phyloP scores from a whole-genome alignment of 768 basidiomycete genomes.

The Lactifluus pinguis region DNA sequence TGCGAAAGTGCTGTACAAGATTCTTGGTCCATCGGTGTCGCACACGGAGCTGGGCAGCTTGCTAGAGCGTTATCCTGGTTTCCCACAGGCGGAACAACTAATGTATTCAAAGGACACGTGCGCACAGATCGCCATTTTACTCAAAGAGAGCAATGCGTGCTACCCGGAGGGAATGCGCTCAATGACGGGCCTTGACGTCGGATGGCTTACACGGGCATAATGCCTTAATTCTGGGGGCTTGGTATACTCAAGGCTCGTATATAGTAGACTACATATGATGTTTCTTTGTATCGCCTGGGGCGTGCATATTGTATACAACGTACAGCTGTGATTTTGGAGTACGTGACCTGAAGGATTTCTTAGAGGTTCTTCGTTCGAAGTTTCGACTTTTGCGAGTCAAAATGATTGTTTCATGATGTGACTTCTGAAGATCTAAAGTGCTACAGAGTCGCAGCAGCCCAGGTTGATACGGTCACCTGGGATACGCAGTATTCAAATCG shows the following conservation, averaged over 20 bases:
- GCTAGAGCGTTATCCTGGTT: constrained; percentile 65
- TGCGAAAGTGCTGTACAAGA: constrained; percentile 82
- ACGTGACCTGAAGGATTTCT: too few species aligned
- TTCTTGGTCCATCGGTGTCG: constrained; percentile 52
- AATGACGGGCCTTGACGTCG: constrained; percentile 78
- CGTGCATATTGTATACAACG: neutral
- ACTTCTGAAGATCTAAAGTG: too few species aligned
- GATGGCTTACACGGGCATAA: constrained; percentile 50
- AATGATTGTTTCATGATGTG: too few species aligned
- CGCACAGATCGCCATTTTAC: constrained; percentile 52
- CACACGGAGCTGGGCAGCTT: constrained; percentile 46
- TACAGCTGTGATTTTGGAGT: too few species aligned
- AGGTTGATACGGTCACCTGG: too few species aligned
- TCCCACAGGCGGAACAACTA: constrained; percentile 82
- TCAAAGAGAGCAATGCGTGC: constrained; percentile 68
- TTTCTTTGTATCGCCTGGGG: neutral
- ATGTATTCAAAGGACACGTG: constrained; percentile 77
- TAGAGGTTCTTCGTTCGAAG: too few species aligned
- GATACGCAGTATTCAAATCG: too few species aligned
- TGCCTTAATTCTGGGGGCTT: neutral
- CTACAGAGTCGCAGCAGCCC: too few species aligned
- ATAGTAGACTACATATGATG: neutral
- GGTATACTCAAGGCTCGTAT: too few species aligned
- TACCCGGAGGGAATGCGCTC: constrained; percentile 69
- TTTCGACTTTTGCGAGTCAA: too few species aligned